Conservation (phyloP, 306 rosid genomes). For the Quercus berberidifolia region DNA sequence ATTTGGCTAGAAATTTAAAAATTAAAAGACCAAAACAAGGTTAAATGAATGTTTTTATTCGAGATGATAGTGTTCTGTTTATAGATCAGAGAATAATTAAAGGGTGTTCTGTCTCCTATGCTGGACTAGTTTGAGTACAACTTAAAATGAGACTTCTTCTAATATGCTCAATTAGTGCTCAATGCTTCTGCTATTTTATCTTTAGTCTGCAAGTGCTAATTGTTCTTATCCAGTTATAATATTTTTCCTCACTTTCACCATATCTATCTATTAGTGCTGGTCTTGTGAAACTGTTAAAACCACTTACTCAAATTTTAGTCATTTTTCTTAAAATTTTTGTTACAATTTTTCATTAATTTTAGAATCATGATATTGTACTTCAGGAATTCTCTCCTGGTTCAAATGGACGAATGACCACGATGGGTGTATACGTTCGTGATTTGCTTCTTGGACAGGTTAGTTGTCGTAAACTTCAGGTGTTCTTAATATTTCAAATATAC, state of each 20-base stretch:
- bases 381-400: constrained; percentile 99
- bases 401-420: constrained; percentile 86
- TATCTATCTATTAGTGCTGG: neutral
- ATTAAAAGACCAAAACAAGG: neutral
- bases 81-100: neutral
- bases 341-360: constrained; percentile 6
- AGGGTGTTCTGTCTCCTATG: neutral
- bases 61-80: neutral
- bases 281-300: neutral
- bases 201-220: neutral
- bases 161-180: too few species aligned
- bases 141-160: neutral
- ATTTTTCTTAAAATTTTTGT: neutral
- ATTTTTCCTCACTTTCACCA: neutral
- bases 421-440: constrained; percentile 95
- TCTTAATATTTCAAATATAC: neutral
- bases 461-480: constrained; percentile 5
- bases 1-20: neutral
- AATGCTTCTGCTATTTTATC: neutral
- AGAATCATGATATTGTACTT: constrained; percentile 18
- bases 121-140: neutral
- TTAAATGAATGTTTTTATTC: neutral
- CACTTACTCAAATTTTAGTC: neutral
- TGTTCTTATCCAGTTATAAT: too few species aligned
- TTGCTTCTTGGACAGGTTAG: constrained; percentile 98